These are phyloP conservation scores for Friedmanniomyces endolithicus DNA, from an alignment of 495 filamentous ascomycete species.

Conservation along the genomic window DNA sequence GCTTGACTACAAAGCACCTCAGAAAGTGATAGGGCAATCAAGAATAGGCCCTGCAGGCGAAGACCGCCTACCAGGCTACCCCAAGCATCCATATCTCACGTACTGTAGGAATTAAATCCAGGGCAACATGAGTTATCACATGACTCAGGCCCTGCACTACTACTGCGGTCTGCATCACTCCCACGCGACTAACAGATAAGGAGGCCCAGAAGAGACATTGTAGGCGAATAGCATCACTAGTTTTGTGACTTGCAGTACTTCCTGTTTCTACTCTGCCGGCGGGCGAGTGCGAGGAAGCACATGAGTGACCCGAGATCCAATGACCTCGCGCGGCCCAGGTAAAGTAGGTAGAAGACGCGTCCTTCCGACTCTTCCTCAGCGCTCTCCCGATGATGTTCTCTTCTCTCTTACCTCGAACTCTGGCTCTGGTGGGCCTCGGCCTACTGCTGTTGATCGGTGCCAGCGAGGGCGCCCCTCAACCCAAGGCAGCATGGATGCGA, in stretches of 20 bases:
- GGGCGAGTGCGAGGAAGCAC: background rate
- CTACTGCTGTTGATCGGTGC: background rate
- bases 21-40: no score
- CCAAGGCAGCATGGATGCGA: conserved; percentile 4
- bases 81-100: no score
- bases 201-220: background rate
- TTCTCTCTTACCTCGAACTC: background rate
- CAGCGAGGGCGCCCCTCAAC: background rate
- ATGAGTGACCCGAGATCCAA: background rate
- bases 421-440: background rate
- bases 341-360: background rate
- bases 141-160: no score
- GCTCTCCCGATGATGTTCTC: background rate
- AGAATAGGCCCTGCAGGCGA: no score
- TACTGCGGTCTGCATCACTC: no score
- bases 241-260: background rate
- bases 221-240: background rate
- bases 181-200: no score
- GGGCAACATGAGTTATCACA: no score
- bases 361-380: background rate
- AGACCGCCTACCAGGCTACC: no score
- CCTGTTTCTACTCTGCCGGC: background rate
- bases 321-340: background rate
- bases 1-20: no score
- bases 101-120: no score